A percentile compares a stretch with the other conserved stretches of the same genome.
Evolutionary conservation across 2,329 filamentous ascomycete species (phyloP).

Genomic region (Colletotrichum sp.): DNA sequence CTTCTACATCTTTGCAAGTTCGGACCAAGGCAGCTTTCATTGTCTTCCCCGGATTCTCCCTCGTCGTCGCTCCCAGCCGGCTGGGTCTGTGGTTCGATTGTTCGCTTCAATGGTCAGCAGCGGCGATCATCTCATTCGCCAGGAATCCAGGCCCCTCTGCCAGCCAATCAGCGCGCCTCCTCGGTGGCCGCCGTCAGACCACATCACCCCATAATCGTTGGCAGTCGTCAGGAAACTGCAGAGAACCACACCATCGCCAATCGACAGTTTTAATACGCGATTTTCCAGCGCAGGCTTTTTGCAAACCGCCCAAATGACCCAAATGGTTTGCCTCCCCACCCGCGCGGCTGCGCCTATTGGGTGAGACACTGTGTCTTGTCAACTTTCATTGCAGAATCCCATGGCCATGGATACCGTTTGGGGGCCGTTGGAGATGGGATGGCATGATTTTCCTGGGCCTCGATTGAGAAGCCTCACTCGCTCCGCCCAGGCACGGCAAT

Average conservation of each 20-base stretch:
- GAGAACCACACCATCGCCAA: conserved; percentile 16
- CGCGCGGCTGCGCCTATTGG: conserved; percentile 19
- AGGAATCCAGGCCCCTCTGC: not conserved
- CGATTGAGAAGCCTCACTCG: conserved; percentile 9
- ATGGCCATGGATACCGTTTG: not conserved
- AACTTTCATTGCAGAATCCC: conserved; percentile 6
- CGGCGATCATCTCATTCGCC: conserved; percentile 18
- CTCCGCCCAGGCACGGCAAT: conserved; percentile 20
- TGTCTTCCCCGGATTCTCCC: conserved; percentile 13
- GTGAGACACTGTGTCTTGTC: not conserved
- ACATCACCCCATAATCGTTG: conserved; percentile 24
- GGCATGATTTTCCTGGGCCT: conserved; percentile 14
- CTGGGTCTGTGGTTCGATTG: conserved; percentile 14
- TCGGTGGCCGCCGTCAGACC: conserved; percentile 21
- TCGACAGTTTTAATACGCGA: not conserved
- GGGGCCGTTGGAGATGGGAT: conserved; percentile 16
- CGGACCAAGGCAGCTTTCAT: not conserved
- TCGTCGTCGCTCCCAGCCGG: conserved; percentile 3
- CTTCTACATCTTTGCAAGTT: not conserved
- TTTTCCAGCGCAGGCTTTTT: not conserved
- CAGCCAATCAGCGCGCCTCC: conserved; percentile 12
- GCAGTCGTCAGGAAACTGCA: conserved; percentile 13
- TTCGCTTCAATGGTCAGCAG: conserved; percentile 12
- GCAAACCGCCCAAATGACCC: not conserved
- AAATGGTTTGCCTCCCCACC: not conserved